Evolutionary conservation across 1,284 basidiomycete species (phyloP).

Genomic region (Heterobasidion parviporum): DNA sequence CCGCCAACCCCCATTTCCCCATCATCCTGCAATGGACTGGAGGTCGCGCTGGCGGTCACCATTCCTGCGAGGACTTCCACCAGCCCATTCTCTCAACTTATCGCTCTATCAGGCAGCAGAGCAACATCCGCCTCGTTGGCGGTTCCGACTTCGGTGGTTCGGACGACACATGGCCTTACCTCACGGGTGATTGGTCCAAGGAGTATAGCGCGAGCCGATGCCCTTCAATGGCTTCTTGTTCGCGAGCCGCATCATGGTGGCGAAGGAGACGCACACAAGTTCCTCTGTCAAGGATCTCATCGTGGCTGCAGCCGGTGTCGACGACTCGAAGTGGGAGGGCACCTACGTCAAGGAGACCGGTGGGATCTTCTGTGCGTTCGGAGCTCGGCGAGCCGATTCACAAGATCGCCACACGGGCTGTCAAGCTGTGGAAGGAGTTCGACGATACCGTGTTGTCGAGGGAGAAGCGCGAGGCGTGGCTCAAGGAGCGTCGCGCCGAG

Average conservation of each 20-base stretch:
- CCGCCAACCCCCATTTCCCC: conserved; percentile 93
- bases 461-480: conserved; percentile 90
- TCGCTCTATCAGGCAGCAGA: conserved; percentile 79
- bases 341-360: conserved; percentile 94
- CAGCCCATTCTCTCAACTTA: conserved; percentile 93
- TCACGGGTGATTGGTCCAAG: conserved; percentile 93
- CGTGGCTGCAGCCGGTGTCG: conserved; percentile 88
- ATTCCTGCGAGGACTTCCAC: conserved; percentile 98
- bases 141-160: conserved; percentile 97
- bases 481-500: conserved; percentile 81
- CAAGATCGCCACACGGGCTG: conserved; percentile 94
- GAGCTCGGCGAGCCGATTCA: conserved; percentile 99
- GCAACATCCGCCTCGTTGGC: conserved; percentile 86
- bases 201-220: conserved; percentile 88
- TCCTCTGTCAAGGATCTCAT: conserved; percentile 95
- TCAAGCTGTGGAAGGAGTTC: conserved; percentile 98
- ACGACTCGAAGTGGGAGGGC: conserved; percentile 88
- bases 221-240: conserved; percentile 98
- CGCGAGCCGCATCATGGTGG: conserved; percentile 95
- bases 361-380: conserved; percentile 93
- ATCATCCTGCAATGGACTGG: conserved; percentile 99
- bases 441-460: conserved; percentile 94
- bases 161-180: conserved; percentile 95
- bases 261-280: conserved; percentile 95
- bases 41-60: conserved; percentile 97